These are phyloP conservation scores for Crithidia expoeki DNA, from an alignment of 208 protist species.

Conservation along the genomic window DNA sequence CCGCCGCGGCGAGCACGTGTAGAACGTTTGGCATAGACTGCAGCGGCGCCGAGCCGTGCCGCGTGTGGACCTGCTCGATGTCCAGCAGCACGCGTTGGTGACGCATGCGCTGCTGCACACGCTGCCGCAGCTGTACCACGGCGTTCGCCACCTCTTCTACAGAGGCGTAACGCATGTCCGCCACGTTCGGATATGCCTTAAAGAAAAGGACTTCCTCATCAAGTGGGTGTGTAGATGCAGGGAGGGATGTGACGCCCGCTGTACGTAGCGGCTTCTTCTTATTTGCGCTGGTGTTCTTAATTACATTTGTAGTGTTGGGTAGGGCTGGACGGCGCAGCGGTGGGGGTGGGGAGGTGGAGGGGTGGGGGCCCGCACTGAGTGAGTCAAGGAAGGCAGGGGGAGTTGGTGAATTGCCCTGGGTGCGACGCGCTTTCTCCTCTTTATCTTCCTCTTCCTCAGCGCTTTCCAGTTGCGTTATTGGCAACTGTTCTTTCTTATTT, in stretches of 20 bases:
- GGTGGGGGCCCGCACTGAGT: neutral
- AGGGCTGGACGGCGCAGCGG: slow-evolving; percentile 4
- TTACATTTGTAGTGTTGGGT: neutral
- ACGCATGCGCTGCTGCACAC: slow-evolving; percentile 40
- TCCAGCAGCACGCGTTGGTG: slow-evolving; percentile 33
- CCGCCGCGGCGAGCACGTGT: slow-evolving; percentile 23
- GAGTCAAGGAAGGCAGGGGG: neutral
- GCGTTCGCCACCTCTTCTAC: slow-evolving; percentile 53
- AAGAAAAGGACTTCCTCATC: slow-evolving; percentile 44
- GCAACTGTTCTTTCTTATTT: neutral
- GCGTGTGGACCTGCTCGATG: slow-evolving; percentile 21
- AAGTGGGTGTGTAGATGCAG: neutral
- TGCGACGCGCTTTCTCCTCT: neutral
- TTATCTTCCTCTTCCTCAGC: neutral
- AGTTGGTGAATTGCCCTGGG: neutral
- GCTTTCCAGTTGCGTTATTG: neutral
- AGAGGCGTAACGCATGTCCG: slow-evolving; percentile 65
- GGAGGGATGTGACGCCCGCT: neutral
- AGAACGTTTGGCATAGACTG: slow-evolving; percentile 34
- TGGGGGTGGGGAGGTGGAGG: slow-evolving; percentile 5
- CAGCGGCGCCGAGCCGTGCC: slow-evolving; percentile 28
- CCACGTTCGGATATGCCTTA: slow-evolving; percentile 51
- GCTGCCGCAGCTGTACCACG: slow-evolving; percentile 52
- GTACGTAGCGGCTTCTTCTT: slow-evolving; percentile 1
- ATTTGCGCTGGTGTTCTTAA: neutral